Base-by-base conservation (phyloP, 768 basidiomycete species). In the Serendipita sp. region DNA sequence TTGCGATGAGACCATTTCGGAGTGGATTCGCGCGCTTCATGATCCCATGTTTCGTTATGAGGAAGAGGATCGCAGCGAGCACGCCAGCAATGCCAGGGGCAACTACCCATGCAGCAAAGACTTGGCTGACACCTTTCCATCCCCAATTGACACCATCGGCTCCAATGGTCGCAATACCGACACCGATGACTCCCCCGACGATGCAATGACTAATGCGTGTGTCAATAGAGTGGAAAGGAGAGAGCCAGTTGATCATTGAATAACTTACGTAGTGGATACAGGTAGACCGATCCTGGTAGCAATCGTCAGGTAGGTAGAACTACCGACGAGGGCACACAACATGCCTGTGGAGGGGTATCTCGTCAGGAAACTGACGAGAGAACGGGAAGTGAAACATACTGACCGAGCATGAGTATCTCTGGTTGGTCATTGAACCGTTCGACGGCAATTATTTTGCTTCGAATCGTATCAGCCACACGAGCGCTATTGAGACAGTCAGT, bases 101-200 rank as follows among this genome's bases (percentile, higher is more conserved):
- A 44, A 70, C 67, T 35, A 18, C 51, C 66, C 48, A 64, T 5
- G 74, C 75, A 16, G 72, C 72, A 41, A 73, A 77, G 69, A 76
- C 74, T 48, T 73, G 71, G 0, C 71, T 73, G 28, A 76, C 66
- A 64, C 75, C 77, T 67, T 74, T 75, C 76, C 78, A 78, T 10
- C 77, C 77, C 77, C 77, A 78, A 44, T 73, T 65, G 45, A 77
- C 76, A 1, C 73, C 68, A 30, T 69, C 67, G 10, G 69, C 68
- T 13, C 77, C 76, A n/a, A 70, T 74, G 16, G 71, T 69, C 1
- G 76, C 76, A 34, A 72, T 67, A 63, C 78, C 78, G 48, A 76
- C 75, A 67, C 78, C 78, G 7, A 74, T 74, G 8, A 78, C 66
- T n/a, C 76, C 74, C 4, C 75, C 74, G 62, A 78, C 72, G 64